Percentiles rank a stretch among this genome's conserved stretches.
These are phyloP conservation scores for Leishmania lainsoni DNA, from an alignment of 208 protist genomes.

Conservation along the genomic window DNA sequence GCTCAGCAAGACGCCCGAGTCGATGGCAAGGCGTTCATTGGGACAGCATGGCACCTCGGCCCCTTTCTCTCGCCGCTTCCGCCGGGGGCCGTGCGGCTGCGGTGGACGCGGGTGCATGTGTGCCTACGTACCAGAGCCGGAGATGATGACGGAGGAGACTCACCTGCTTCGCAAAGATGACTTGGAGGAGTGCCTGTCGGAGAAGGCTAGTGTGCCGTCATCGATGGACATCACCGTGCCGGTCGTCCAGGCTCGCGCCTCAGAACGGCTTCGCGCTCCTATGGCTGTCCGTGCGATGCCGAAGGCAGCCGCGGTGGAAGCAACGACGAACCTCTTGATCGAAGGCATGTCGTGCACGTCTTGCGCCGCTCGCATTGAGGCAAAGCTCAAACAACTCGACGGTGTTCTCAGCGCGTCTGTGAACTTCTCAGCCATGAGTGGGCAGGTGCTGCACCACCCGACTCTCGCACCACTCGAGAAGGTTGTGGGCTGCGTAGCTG, in stretches of 20 bases:
- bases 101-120: slow-evolving; percentile 33
- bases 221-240: not conserved
- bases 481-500: slow-evolving; percentile 30
- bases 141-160: slow-evolving; percentile 31
- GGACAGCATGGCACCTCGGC: slow-evolving; percentile 5
- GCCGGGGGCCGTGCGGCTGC: slow-evolving; percentile 32
- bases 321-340: slow-evolving; percentile 53
- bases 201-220: not conserved
- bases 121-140: slow-evolving; percentile 23
- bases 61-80: slow-evolving; percentile 7
- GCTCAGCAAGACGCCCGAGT: not conserved
- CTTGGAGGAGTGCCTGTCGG: not conserved
- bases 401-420: slow-evolving; percentile 62
- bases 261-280: not conserved
- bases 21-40: not conserved
- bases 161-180: slow-evolving; percentile 9
- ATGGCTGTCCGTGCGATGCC: not conserved
- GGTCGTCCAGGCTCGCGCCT: not conserved
- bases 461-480: slow-evolving; percentile 23
- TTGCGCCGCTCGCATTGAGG: slow-evolving; percentile 91
- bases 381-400: slow-evolving; percentile 31
- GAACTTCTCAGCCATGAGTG: slow-evolving; percentile 78
- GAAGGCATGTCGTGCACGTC: slow-evolving; percentile 94
- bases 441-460: slow-evolving; percentile 45
- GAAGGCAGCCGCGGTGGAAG: not conserved